Base-by-base conservation (phyloP, 73 alveolate species). In the Stentor roeselii region DNA sequence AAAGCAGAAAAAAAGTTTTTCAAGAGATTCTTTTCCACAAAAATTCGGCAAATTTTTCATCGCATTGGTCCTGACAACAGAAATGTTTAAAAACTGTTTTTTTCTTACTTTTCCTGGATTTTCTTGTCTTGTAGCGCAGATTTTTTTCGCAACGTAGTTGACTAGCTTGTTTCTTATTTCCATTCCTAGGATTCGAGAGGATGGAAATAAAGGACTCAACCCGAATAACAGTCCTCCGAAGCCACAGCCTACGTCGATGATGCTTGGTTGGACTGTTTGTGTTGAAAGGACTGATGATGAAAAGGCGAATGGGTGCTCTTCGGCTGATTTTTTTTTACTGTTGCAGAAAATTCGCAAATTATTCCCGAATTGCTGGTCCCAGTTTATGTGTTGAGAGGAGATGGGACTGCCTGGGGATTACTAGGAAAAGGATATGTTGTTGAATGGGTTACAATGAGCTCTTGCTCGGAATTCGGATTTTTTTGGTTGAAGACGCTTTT, bases 81-180 rank as follows among this genome's bases (percentile, higher is more conserved):
- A 92, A 41, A 95, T 95, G 88, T 97, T 96, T 82, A 82, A 78
- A 87, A 82, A 95, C 83, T 91, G 84, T 84, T 88, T 87, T 82
- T 86, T 83, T 59, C 88, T 92, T 39, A 94, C 85, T 83, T 82
- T 50, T 50, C 67, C 84, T 14, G 60, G 41, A 11, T 83, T 80
- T 36, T 97, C 96, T 75, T 92, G 78, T 90, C 99, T 92, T 59
- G 94, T 60, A 3, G 98, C 97, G 50, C 95, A 92, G 42, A 96
- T 96, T 86, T 96, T 97, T 85, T 96, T 96, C 31, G 97, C 99
- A 4, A 97, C 99, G 82, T 83, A 97, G 85, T 97, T 95, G 14
- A 98, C 93, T 34, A 97, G 98, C 84, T 96, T 96, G 83, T 97
- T 99, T 84, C 99, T 90, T 50, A 97, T 97, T 90, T 97, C 99